A percentile compares a stretch with the other conserved stretches of the same genome.
Conservation (phyloP, 176 grass and related monocot species). For the Olyra latifolia region DNA sequence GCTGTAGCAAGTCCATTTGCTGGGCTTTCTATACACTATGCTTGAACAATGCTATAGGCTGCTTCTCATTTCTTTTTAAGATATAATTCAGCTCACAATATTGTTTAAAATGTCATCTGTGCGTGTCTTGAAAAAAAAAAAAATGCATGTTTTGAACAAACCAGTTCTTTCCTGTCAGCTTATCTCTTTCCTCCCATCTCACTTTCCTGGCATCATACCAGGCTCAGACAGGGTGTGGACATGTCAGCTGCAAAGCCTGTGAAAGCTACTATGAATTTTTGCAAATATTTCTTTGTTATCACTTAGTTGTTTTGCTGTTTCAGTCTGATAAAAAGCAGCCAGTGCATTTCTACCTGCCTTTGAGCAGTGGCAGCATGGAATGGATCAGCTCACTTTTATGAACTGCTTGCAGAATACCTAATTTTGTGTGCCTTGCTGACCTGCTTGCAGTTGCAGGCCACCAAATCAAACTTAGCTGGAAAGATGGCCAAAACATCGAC, state of each 20-base stretch:
- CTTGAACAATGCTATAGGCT: background rate
- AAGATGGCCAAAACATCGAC: constrained; percentile 13
- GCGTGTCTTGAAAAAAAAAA: background rate
- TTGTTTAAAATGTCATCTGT: background rate
- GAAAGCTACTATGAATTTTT: background rate
- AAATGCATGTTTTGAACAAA: background rate
- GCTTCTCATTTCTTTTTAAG: background rate
- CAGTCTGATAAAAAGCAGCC: constrained; percentile 30
- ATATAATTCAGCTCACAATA: background rate
- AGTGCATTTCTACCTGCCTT: background rate
- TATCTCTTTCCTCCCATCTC: background rate
- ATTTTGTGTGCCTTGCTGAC: constrained; percentile 35
- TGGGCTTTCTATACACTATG: constrained; percentile 32
- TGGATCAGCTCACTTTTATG: constrained; percentile 23
- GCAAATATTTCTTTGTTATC: background rate
- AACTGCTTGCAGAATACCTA: constrained; percentile 24
- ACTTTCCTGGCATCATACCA: background rate
- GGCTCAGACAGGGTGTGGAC: background rate
- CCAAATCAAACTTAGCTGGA: constrained; percentile 20
- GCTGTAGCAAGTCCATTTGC: background rate
- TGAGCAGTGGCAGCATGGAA: constrained; percentile 9
- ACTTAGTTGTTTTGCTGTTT: background rate
- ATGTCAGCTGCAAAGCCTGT: background rate
- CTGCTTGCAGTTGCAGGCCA: constrained; percentile 32
- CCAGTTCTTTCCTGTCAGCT: background rate